Evolutionary conservation across 2,329 filamentous ascomycete genomes (phyloP).

Genomic region (Calycina herbarum): DNA sequence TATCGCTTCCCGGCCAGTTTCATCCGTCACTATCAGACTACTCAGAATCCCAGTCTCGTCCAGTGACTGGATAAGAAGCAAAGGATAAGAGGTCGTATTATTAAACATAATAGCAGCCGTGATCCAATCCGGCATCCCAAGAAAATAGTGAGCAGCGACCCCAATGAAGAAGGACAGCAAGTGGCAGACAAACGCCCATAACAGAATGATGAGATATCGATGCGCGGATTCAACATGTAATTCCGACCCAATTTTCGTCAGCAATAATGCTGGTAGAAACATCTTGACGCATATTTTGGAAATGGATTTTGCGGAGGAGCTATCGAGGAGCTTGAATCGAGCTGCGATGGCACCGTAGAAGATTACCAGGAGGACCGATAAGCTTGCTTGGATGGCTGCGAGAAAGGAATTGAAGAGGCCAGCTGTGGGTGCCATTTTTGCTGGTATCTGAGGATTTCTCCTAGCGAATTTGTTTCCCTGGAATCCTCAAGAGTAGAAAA

Average conservation of each 20-base stretch:
- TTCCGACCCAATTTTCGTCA: slow-evolving; percentile 47
- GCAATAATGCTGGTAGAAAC: slow-evolving; percentile 48
- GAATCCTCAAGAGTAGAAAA: neutral
- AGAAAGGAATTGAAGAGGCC: slow-evolving; percentile 42
- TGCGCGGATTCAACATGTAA: slow-evolving; percentile 40
- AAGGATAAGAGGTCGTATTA: slow-evolving; percentile 49
- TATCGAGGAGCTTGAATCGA: slow-evolving; percentile 41
- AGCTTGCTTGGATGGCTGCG: slow-evolving; percentile 47
- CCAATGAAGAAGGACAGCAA: slow-evolving; percentile 44
- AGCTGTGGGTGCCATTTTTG: neutral
- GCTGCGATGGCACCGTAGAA: slow-evolving; percentile 46
- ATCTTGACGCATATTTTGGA: slow-evolving; percentile 49
- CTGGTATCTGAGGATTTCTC: neutral
- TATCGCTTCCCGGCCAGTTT: slow-evolving; percentile 49
- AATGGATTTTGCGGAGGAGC: slow-evolving; percentile 42
- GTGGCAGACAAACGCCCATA: slow-evolving; percentile 46
- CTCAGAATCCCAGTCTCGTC: slow-evolving; percentile 52
- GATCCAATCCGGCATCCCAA: slow-evolving; percentile 48
- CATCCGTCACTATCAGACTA: slow-evolving; percentile 45
- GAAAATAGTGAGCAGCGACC: slow-evolving; percentile 38
- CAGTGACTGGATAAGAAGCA: slow-evolving; percentile 45
- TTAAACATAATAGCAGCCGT: slow-evolving; percentile 50
- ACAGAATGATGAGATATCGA: slow-evolving; percentile 42
- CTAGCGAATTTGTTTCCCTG: neutral
- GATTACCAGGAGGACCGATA: slow-evolving; percentile 50